Conservation (phyloP, 441 rosid genomes). For the Arabidopsis hybrid region DNA sequence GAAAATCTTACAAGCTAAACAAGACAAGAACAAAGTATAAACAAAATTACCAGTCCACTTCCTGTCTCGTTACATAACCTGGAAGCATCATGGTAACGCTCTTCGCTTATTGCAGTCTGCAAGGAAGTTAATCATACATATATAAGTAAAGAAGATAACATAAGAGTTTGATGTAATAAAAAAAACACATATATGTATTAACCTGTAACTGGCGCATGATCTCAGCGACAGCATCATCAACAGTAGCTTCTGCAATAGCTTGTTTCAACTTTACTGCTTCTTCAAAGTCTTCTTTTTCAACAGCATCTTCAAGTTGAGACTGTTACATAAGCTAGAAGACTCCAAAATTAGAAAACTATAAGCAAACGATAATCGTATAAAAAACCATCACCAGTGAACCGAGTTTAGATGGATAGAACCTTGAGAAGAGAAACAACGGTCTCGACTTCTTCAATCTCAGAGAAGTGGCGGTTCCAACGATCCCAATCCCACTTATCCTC, state of each 20-base stretch:
- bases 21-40: slow-evolving; percentile 5
- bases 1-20: slow-evolving; percentile 1
- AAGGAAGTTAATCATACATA: slow-evolving; percentile 27
- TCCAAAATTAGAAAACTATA: slow-evolving; percentile 18
- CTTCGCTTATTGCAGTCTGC: slow-evolving; percentile 79
- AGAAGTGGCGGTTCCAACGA: slow-evolving; percentile 88
- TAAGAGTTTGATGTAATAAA: slow-evolving; percentile 8
- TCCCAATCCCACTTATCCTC: slow-evolving; percentile 81
- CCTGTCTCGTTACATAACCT: slow-evolving; percentile 76
- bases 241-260: slow-evolving; percentile 75
- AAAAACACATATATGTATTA: slow-evolving; percentile 8
- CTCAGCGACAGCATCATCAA: slow-evolving; percentile 75
- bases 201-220: slow-evolving; percentile 86
- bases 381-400: background rate
- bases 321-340: slow-evolving; percentile 43
- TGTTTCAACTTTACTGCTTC: slow-evolving; percentile 83
- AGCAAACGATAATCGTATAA: background rate
- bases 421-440: slow-evolving; percentile 77
- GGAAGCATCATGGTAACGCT: slow-evolving; percentile 91
- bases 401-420: slow-evolving; percentile 43
- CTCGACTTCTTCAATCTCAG: slow-evolving; percentile 82
- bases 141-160: slow-evolving; percentile 23
- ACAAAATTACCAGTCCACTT: slow-evolving; percentile 81
- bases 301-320: slow-evolving; percentile 93
- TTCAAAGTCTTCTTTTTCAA: slow-evolving; percentile 84